Base-by-base conservation (phyloP, 345 rosid species). In the Viola odorata region DNA sequence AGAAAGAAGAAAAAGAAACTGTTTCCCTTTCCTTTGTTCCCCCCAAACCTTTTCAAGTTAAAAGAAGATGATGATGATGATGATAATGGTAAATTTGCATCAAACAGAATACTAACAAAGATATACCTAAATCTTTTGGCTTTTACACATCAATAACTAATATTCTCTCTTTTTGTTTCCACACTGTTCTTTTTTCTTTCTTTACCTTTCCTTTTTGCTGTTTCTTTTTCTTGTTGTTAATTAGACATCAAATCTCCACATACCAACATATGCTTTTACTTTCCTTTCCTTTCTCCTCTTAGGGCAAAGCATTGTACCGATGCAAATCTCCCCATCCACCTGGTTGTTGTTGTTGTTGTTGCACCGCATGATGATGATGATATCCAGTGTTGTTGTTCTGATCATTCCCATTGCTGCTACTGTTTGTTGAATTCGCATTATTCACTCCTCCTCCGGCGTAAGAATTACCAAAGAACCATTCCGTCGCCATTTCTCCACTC, bases 401-500 rank as follows among this genome's bases (percentile, higher is more conserved):
- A 41, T 57, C 62, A 45, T 68, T 70, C 32, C 72, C 82, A 52
- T 56, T 72, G 62, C 78, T 45, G 66, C 70, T 70, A 41, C 73
- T 75, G 63, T 61, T 68, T 6, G 74, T 61, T 54, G 81, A 72
- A 40, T 80, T 72, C 62, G 76, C 71, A 45, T 69, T 69, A 23
- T 23, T 23, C 2, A 78, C 76, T 41, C 77, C 75, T 1, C 32
- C 76, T 41, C 77, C 75, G 1, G 75, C 75, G 36, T 71, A 78
- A 8, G 86, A 76, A 67, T 80, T 82, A 50, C 87, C 89, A 44
- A 86, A 82, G 80, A 80, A 84, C 92, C 89, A 86, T 52, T 86
- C 89, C 2, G 85, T 84, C 12, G 81, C 75, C 5, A 79, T 51
- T 32, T 73, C 79, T 17, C 75, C 68, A 4, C 69, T 73, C 6